Conservation (phyloP, 805 yeast genomes). For the Isabelozyma pseudorhagii region DNA sequence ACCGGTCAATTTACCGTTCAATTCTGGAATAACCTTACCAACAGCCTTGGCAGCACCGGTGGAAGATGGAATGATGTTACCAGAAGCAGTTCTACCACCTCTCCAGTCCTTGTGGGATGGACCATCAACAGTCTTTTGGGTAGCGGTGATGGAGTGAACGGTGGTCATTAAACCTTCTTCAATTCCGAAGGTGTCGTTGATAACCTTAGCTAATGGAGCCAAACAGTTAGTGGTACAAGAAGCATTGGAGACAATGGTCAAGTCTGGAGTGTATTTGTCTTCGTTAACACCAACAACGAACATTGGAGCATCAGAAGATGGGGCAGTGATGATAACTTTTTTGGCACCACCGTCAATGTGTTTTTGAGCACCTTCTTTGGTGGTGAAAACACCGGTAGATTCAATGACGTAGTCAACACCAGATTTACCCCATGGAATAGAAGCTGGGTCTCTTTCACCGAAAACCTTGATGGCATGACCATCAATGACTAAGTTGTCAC, state of each 20-base stretch:
- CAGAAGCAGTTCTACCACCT: constrained; percentile 96
- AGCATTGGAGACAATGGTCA: constrained; percentile 82
- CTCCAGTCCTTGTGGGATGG: constrained; percentile 98
- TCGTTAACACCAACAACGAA: constrained; percentile 90
- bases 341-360: constrained; percentile 91
- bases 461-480: constrained; percentile 64
- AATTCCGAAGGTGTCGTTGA: constrained; percentile 82
- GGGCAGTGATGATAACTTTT: constrained; percentile 93
- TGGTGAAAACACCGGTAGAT: constrained; percentile 94
- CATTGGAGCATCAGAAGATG: constrained; percentile 93
- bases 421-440: constrained; percentile 82
- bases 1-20: constrained; percentile 93
- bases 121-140: constrained; percentile 96
- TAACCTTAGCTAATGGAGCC: constrained; percentile 90
- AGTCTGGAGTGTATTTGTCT: constrained; percentile 70
- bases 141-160: constrained; percentile 93
- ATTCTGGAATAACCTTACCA: constrained; percentile 88
- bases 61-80: constrained; percentile 92
- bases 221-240: constrained; percentile 96
- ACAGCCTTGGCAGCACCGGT: constrained; percentile 99
- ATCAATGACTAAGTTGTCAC: constrained; percentile 60
- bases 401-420: constrained; percentile 87
- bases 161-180: constrained; percentile 95
- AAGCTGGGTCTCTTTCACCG: constrained; percentile 82
- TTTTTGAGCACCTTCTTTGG: constrained; percentile 72